Percentiles rank a stretch among this genome's conserved stretches.
Evolutionary conservation across 257 asterid genomes (phyloP).

Genomic region (Rhazya stricta): DNA sequence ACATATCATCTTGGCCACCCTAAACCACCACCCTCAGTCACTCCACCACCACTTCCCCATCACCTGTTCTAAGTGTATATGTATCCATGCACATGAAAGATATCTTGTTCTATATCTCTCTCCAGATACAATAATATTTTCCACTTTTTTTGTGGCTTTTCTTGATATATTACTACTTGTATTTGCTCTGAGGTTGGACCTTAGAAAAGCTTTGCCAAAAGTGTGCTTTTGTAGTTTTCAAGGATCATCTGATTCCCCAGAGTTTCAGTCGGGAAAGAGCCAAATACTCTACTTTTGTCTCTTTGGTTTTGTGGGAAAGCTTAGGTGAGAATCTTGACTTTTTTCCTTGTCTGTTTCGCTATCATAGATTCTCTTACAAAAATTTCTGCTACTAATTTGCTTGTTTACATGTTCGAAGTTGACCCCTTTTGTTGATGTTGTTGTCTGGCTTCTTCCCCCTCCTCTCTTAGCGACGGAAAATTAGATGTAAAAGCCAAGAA

Average conservation of each 20-base stretch:
- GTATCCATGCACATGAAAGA: not conserved
- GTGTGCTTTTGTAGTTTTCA: not conserved
- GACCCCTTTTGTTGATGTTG: not conserved
- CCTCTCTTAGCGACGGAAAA: not conserved
- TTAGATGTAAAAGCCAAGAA: not conserved
- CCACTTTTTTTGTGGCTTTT: not conserved
- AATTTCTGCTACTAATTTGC: not conserved
- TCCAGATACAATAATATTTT: not conserved
- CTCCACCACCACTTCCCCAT: not conserved
- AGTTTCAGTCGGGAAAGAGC: conserved; percentile 14
- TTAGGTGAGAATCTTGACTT: conserved; percentile 9
- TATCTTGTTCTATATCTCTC: not conserved
- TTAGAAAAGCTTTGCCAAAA: not conserved
- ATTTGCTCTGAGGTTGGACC: not conserved
- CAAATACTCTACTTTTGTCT: conserved; percentile 6
- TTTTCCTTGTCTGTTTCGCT: not conserved
- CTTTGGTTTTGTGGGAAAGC: not conserved
- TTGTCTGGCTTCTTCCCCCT: not conserved
- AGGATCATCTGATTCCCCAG: not conserved
- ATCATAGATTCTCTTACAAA: not conserved
- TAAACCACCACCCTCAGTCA: not conserved
- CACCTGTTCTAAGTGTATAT: not conserved
- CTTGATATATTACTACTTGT: not conserved
- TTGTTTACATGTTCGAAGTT: not conserved
- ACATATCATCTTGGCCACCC: not conserved